Evolutionary conservation across 805 yeast species (phyloP).

Genomic region (Metschnikowia kofuensis): DNA sequence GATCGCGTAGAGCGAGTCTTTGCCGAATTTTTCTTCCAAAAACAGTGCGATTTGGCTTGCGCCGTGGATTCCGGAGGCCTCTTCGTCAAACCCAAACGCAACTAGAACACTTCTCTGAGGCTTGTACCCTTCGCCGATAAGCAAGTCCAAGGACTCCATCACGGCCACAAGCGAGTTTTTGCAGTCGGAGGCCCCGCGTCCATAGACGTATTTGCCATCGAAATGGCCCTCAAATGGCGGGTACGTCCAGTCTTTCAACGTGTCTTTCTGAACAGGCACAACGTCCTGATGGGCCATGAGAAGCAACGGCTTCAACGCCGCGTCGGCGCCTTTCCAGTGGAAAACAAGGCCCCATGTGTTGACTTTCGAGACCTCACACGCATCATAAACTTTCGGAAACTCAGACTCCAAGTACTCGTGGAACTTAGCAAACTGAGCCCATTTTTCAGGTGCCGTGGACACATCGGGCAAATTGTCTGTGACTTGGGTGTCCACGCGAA

Average conservation of each 20-base stretch:
- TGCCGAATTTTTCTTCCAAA: slow-evolving; percentile 13
- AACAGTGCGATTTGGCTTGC: slow-evolving; percentile 10
- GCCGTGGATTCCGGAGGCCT: slow-evolving; percentile 15
- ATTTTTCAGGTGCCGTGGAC: slow-evolving; percentile 49
- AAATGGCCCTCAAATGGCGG: slow-evolving; percentile 16
- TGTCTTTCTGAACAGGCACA: slow-evolving; percentile 18
- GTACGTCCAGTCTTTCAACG: slow-evolving; percentile 13
- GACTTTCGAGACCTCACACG: slow-evolving; percentile 11
- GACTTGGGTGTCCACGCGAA: slow-evolving; percentile 62
- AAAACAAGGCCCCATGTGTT: slow-evolving; percentile 17
- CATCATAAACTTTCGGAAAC: slow-evolving; percentile 11
- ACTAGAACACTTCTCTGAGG: slow-evolving; percentile 15
- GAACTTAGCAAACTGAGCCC: slow-evolving; percentile 32
- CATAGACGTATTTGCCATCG: slow-evolving; percentile 51
- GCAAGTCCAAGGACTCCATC: slow-evolving; percentile 41
- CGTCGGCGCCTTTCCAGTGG: slow-evolving; percentile 16
- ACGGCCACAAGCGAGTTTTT: slow-evolving; percentile 66
- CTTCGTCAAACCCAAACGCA: slow-evolving; percentile 20
- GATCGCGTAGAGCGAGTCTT: slow-evolving; percentile 17
- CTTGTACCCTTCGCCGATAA: slow-evolving; percentile 9
- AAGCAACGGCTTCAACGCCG: slow-evolving; percentile 16
- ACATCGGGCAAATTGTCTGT: slow-evolving; percentile 49
- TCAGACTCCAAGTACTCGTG: slow-evolving; percentile 15
- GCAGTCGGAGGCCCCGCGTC: slow-evolving; percentile 77
- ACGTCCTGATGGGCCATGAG: slow-evolving; percentile 18